Evolutionary conservation across 2,329 filamentous ascomycete genomes (phyloP).

Genomic region (Davidsoniella australis): DNA sequence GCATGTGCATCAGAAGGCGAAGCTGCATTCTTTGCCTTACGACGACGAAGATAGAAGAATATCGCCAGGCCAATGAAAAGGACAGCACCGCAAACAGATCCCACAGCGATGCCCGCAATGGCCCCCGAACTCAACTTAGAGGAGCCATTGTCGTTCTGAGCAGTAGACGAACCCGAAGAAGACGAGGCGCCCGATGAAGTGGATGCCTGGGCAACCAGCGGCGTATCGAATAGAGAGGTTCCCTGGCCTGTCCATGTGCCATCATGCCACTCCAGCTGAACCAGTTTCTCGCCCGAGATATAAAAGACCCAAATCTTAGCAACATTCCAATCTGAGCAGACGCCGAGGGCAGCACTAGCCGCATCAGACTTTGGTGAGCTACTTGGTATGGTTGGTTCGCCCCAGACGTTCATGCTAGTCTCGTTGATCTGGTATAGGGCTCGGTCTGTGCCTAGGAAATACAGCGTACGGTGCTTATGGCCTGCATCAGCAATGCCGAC

Average conservation of each 20-base stretch:
- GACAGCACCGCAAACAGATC: not conserved
- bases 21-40: not conserved
- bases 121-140: not conserved
- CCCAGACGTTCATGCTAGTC: not conserved
- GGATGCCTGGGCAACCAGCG: too few species aligned
- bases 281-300: not conserved
- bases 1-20: too few species aligned
- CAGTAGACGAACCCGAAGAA: not conserved
- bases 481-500: not conserved
- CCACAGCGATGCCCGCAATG: not conserved
- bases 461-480: not conserved
- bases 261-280: not conserved
- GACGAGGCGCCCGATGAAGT: not conserved
- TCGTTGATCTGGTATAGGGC: not conserved
- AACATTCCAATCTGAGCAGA: not conserved
- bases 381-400: not conserved
- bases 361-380: not conserved
- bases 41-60: not conserved
- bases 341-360: not conserved
- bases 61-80: not conserved
- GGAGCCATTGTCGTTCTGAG: not conserved
- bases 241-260: not conserved
- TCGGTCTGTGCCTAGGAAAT: not conserved
- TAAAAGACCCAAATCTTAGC: not conserved
- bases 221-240: not conserved